A percentile compares a stretch with the other conserved stretches of the same genome.
Evolutionary conservation across 345 rosid species (phyloP).

Genomic region (Syzygium aqueum): DNA sequence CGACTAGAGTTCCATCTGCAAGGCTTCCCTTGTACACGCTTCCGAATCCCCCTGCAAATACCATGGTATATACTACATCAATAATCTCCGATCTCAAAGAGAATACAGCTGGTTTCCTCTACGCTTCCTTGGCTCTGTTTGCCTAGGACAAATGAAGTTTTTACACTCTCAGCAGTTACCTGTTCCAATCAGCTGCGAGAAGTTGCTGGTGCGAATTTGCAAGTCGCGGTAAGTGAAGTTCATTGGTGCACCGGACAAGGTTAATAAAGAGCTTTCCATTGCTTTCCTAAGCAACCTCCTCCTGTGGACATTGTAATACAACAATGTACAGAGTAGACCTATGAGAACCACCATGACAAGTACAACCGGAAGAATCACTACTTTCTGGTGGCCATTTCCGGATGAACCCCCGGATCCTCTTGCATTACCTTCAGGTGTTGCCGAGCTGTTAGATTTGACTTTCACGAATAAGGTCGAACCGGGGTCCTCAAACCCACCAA

Average conservation of each 20-base stretch:
- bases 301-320: conserved; percentile 54
- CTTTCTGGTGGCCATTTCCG: conserved; percentile 19
- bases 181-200: conserved; percentile 72
- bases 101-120: background rate
- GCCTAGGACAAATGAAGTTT: background rate
- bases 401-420: background rate
- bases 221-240: conserved; percentile 63
- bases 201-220: conserved; percentile 54
- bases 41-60: conserved; percentile 65
- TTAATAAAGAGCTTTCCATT: conserved; percentile 30
- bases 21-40: conserved; percentile 65
- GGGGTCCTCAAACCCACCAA: conserved; percentile 76
- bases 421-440: conserved; percentile 4
- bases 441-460: conserved; percentile 30
- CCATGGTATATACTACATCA: background rate
- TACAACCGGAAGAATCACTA: conserved; percentile 53
- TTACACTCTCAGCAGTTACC: conserved; percentile 22
- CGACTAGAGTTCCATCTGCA: conserved; percentile 36
- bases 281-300: conserved; percentile 45
- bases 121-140: background rate
- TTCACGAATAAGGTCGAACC: conserved; percentile 75
- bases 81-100: background rate
- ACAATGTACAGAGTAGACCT: conserved; percentile 52
- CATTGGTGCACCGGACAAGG: conserved; percentile 59
- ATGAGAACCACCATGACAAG: conserved; percentile 48